Conservation (phyloP, 1,139 yeast species). For the Taphrina communis region DNA sequence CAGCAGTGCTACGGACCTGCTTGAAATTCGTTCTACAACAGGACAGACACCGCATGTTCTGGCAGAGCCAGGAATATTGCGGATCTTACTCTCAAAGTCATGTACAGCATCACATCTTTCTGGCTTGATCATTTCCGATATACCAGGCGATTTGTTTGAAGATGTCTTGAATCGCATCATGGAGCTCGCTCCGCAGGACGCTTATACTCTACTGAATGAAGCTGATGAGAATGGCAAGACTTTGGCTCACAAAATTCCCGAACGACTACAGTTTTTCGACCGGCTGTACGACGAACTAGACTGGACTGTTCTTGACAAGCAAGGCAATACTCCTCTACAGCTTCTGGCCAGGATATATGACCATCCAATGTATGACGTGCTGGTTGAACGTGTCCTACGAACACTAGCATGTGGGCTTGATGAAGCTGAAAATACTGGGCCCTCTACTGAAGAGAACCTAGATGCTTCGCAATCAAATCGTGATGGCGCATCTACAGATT, state of each 20-base stretch:
- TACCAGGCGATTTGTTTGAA: neutral
- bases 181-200: conserved; percentile 52
- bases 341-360: conserved; percentile 82
- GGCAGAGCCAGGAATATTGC: conserved; percentile 17
- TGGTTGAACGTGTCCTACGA: conserved; percentile 59
- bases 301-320: conserved; percentile 73
- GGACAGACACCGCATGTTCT: conserved; percentile 26
- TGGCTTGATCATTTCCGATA: conserved; percentile 3
- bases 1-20: conserved; percentile 41
- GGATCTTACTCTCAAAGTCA: conserved; percentile 18
- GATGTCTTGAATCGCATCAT: conserved; percentile 12
- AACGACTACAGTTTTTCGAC: conserved; percentile 61
- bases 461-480: conserved; percentile 40
- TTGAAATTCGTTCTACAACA: conserved; percentile 42
- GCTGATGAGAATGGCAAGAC: conserved; percentile 62
- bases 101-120: conserved; percentile 20
- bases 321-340: conserved; percentile 80
- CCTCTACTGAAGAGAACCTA: neutral
- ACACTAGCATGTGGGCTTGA: conserved; percentile 47
- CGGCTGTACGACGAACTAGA: conserved; percentile 64
- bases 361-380: conserved; percentile 63
- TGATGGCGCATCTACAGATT: conserved; percentile 46
- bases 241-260: conserved; percentile 76
- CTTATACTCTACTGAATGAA: conserved; percentile 59
- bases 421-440: conserved; percentile 51